Conservation (phyloP, 257 asterid species). For the Fraxinus excelsior region DNA sequence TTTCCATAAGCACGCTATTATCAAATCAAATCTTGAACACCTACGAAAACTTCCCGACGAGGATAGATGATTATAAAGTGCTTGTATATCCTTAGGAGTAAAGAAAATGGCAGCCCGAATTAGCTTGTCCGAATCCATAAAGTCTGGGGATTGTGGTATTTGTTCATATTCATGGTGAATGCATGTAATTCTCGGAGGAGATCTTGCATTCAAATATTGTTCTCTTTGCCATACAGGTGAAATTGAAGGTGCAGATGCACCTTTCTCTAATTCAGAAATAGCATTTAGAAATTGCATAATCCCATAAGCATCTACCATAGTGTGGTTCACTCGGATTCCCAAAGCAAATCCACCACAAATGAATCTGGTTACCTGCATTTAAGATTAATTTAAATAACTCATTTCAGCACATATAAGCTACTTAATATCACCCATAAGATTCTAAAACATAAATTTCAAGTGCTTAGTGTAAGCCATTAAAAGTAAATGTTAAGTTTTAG, state of each 20-base stretch:
- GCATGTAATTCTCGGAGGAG: slow-evolving; percentile 23
- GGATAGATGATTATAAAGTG: not conserved
- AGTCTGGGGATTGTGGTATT: not conserved
- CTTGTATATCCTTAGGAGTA: slow-evolving; percentile 6
- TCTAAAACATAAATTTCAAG: no score
- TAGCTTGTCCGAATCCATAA: not conserved
- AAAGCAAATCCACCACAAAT: slow-evolving; percentile 31
- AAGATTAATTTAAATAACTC: no score
- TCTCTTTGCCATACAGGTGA: slow-evolving; percentile 34
- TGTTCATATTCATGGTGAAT: slow-evolving; percentile 20
- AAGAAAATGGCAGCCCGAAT: slow-evolving; percentile 22
- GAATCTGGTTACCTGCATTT: slow-evolving; percentile 28
- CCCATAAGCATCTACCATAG: slow-evolving; percentile 28
- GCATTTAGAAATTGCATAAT: slow-evolving; percentile 18
- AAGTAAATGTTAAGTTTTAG: no score
- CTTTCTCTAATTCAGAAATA: slow-evolving; percentile 20
- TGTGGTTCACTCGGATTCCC: slow-evolving; percentile 30
- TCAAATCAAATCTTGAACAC: slow-evolving; percentile 31
- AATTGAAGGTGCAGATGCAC: slow-evolving; percentile 20
- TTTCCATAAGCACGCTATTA: slow-evolving; percentile 38
- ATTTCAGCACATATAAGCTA: no score
- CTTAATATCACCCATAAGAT: no score
- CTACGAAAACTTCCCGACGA: not conserved
- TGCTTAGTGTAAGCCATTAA: no score
- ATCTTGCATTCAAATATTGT: slow-evolving; percentile 17